These are phyloP conservation scores for Aurifilum marmelostoma DNA, from an alignment of 2,329 filamentous ascomycete species.

Conservation along the genomic window DNA sequence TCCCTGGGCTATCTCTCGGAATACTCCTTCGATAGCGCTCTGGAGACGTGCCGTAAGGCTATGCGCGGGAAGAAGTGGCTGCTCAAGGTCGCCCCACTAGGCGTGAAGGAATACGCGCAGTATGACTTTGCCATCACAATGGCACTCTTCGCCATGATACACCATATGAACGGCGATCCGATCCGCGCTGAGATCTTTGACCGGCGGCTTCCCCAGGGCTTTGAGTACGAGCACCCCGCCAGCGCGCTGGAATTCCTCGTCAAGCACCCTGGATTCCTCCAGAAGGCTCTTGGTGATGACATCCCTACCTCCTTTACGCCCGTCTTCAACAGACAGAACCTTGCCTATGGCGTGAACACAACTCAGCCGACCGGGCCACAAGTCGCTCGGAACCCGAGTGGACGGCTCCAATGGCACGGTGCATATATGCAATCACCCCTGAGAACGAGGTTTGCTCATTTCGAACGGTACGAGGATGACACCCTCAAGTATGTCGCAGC, in stretches of 20 bases:
- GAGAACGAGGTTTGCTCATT: constrained; percentile 10
- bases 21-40: constrained; percentile 34
- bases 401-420: neutral
- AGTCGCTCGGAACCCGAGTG: neutral
- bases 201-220: constrained; percentile 26
- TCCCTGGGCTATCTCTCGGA: constrained; percentile 32
- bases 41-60: constrained; percentile 32
- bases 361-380: neutral
- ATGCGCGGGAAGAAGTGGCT: constrained; percentile 33
- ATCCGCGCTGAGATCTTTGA: constrained; percentile 34
- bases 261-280: constrained; percentile 4
- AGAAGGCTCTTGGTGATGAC: constrained; percentile 8
- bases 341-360: neutral
- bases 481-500: constrained; percentile 5
- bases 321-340: neutral
- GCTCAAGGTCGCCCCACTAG: constrained; percentile 24
- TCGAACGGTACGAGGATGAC: constrained; percentile 11
- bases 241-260: constrained; percentile 15
- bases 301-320: neutral
- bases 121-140: constrained; percentile 32
- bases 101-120: constrained; percentile 7
- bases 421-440: neutral
- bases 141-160: constrained; percentile 34
- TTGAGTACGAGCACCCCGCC: constrained; percentile 15
- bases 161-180: constrained; percentile 33